These are phyloP conservation scores for Coemansia sp. DNA, from an alignment of 192 early-diverging fungal genomes.

Conservation along the genomic window DNA sequence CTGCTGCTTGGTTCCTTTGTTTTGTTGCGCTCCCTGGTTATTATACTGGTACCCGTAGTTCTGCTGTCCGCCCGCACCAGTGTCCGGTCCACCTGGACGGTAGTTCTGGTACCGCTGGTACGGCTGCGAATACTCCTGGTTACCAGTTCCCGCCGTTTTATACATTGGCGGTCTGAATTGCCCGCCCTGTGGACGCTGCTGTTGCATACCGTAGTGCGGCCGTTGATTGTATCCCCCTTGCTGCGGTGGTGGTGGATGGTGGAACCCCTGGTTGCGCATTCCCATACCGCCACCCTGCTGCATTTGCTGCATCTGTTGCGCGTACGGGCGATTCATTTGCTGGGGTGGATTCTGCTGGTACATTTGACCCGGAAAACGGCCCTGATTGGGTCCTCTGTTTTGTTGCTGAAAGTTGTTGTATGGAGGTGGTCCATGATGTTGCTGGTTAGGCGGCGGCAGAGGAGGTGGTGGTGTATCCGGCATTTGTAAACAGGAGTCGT, in stretches of 20 bases:
- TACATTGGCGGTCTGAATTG: slow-evolving; percentile 7
- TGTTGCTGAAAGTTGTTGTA: neutral
- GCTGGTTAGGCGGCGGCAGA: neutral
- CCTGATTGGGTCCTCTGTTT: neutral
- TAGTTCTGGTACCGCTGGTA: slow-evolving; percentile 6
- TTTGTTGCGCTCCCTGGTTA: slow-evolving; percentile 19
- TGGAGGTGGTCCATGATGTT: neutral
- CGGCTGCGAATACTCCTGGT: neutral
- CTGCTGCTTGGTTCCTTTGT: slow-evolving; percentile 81
- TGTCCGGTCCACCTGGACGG: neutral
- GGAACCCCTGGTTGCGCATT: slow-evolving; percentile 19
- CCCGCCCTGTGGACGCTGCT: slow-evolving; percentile 16
- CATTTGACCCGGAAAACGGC: neutral
- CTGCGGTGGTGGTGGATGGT: no score
- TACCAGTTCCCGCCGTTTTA: neutral
- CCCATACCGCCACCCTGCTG: slow-evolving; percentile 16
- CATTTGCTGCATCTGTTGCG: neutral
- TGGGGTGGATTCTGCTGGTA: slow-evolving; percentile 1
- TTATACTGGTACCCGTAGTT: slow-evolving; percentile 22
- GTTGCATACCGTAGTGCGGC: slow-evolving; percentile 20
- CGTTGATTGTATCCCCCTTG: slow-evolving; percentile 12
- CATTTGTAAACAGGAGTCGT: neutral
- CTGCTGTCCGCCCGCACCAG: slow-evolving; percentile 9
- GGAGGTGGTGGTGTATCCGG: neutral
- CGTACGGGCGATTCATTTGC: slow-evolving; percentile 1